phyloP scores from a whole-genome alignment of 169 alveolate genomes.

The Perkinsus olseni region DNA sequence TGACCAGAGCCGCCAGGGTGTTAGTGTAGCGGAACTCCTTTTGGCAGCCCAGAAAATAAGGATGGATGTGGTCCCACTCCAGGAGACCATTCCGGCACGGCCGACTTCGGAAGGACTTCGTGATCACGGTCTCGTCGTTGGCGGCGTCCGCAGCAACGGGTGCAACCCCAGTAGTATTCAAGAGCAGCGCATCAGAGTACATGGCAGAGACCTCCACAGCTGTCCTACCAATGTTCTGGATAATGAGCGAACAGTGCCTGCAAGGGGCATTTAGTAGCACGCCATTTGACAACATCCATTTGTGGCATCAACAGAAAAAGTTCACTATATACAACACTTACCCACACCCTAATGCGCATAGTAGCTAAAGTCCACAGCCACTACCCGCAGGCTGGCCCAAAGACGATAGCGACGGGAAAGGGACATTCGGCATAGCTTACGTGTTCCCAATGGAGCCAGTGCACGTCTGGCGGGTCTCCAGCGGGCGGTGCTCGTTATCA shows the following conservation, averaged over 20 bases:
- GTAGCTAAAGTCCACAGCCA: no score
- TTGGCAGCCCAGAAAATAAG: conserved; percentile 7
- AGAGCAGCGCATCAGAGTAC: background rate
- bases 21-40: background rate
- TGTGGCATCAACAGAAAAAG: no score
- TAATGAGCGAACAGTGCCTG: background rate
- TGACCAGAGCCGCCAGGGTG: background rate
- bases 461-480: background rate
- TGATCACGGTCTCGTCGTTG: background rate
- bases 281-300: background rate
- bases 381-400: no score
- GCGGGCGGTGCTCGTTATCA: background rate
- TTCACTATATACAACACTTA: no score
- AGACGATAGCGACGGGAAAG: no score
- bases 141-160: background rate
- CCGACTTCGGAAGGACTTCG: background rate
- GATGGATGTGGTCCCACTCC: conserved; percentile 10
- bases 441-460: background rate
- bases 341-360: no score
- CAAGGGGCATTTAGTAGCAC: no score
- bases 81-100: background rate
- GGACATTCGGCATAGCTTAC: no score
- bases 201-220: background rate
- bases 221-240: background rate
- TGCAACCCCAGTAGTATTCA: background rate